These are phyloP conservation scores for Prunus mume DNA, from an alignment of 306 rosid genomes.

Conservation along the genomic window DNA sequence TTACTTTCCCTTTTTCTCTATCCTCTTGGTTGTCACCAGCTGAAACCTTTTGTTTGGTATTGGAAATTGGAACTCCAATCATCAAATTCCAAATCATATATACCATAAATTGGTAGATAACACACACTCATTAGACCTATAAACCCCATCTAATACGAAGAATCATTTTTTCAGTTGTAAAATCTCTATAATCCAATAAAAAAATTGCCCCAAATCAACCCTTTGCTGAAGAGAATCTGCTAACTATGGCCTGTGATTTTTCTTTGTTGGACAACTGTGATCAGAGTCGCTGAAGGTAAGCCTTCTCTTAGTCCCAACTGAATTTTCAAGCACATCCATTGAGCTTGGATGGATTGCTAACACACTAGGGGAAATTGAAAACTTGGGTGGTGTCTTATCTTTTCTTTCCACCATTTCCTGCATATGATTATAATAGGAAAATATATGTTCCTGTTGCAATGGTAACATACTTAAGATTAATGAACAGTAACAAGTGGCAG, in stretches of 20 bases:
- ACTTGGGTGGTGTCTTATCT: slow-evolving; percentile 50
- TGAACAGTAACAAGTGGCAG: slow-evolving; percentile 7
- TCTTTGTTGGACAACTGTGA: slow-evolving; percentile 38
- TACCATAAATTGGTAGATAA: slow-evolving; percentile 45
- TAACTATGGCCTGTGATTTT: slow-evolving; percentile 41
- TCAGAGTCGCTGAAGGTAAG: slow-evolving; percentile 61
- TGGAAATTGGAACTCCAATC: slow-evolving; percentile 65
- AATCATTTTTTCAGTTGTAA: slow-evolving; percentile 28
- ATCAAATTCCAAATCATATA: slow-evolving; percentile 50
- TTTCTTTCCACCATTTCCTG: slow-evolving; percentile 44
- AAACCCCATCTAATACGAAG: slow-evolving; percentile 34
- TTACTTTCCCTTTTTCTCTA: slow-evolving; percentile 44
- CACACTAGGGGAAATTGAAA: slow-evolving; percentile 29
- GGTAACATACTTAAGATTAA: neutral
- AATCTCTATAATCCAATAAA: slow-evolving; percentile 49
- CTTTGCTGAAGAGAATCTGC: slow-evolving; percentile 21
- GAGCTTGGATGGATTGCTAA: slow-evolving; percentile 37
- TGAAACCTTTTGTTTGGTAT: slow-evolving; percentile 47
- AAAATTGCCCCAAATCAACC: slow-evolving; percentile 36
- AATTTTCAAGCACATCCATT: slow-evolving; percentile 44
- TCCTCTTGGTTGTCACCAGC: slow-evolving; percentile 49
- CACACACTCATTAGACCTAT: slow-evolving; percentile 45
- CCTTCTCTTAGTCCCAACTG: slow-evolving; percentile 66
- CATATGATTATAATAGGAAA: slow-evolving; percentile 64
- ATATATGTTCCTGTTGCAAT: slow-evolving; percentile 60